Base-by-base conservation (phyloP, 495 filamentous ascomycete genomes). In the Hypoxylon perforatum region DNA sequence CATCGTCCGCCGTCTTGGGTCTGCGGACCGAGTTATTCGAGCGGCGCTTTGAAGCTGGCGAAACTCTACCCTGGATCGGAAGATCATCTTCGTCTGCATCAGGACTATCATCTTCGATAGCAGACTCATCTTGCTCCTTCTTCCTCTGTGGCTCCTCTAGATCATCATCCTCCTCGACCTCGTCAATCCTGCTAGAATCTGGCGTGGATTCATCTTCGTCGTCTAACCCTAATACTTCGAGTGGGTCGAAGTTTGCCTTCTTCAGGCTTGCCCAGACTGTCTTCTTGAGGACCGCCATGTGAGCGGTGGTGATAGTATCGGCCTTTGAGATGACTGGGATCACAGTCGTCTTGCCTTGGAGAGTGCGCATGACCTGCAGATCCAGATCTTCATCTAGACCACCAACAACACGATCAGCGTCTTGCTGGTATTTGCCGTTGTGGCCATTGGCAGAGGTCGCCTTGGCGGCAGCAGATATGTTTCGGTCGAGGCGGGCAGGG, bases 301-400 rank as follows among this genome's bases (percentile, higher is more conserved):
- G 95, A 22, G 91, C 88, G 2, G 89, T 87, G 42, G 95, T 98
- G 67, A 98, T 91, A 12, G 93, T 98, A 75, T 99, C 95, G 35
- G 95, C 96, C 80, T 99, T 99, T 72, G 93, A 91, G 76, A 99
- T 94, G 38, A 99, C 91, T 0, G 95, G 95, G 30, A 99, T 92
- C 51, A 98, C 92, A 0, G 92, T 96, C 0, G 96, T 97, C 81
- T 97, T 99, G 67, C 93, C 93, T 73, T 95, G 88, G 35, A 99
- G 83, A 15, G 90, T 91, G 49, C 91, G 90, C 54, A 99, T 82
- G 42, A 98, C 91, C 71, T 96, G 92, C 21, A 99, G 77, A 73
- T 99, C 95, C 6, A 99, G 84, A 69, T 94, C 90, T 63, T 94
- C 90, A 73, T 98, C 94, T 25, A 98, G 81, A 33, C 90, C 85